Evolutionary conservation across 2,329 filamentous ascomycete genomes (phyloP), one percentile per base, ranked within the genome.

Genomic region (Ceratocystis cacaofunesta): DNA sequence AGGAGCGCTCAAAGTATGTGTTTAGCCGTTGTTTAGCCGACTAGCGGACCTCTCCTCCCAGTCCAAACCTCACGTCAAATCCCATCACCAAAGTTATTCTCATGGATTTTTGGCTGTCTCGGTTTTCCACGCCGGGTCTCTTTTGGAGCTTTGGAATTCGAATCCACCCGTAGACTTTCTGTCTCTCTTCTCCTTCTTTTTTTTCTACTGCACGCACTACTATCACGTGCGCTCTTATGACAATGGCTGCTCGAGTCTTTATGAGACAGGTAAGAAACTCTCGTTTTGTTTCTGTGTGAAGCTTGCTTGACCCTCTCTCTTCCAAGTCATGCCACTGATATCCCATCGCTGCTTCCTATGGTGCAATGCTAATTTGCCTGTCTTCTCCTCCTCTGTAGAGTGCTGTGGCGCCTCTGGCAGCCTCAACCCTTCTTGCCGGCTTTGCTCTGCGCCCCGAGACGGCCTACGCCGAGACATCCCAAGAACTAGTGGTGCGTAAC

Each of bases 241-340:
- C 74, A 74, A 84, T 84, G 82, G 81, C 81, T 76, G 78, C 81
- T 72, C 80, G 81, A 82, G 76, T 83, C 75, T 76, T 84, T 74
- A 75, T 83, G 72, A 79, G 78, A 75, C 78, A 77, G 78, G 82
- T 84, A 72, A 73, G 76, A 58, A 8, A 15, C 36, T 41, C 36
- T 41, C 36, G 36, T 15, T 41, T 12, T 12, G 36, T 2, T 41
- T 3, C 10, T 41, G 1, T 15, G 36, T 41, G 48, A 50, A 52
- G 61, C 43, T 22, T 12, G 30, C 55, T 58, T 10, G 55, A 10
- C 17, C 55, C 30, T 58, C 55, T 30, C 17, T 28, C 5, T 12
- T n/a, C 55, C 15, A 58, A 6, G 12, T 10, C 55, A 30, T 5
- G 25, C 28, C 28, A 3, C 55, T 36, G 30, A n/a, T 58, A 17